Percentiles rank a stretch among this genome's conserved stretches.
Evolutionary conservation across 2,329 filamentous ascomycete genomes (phyloP).

Genomic region (Hypoxylon sp.): DNA sequence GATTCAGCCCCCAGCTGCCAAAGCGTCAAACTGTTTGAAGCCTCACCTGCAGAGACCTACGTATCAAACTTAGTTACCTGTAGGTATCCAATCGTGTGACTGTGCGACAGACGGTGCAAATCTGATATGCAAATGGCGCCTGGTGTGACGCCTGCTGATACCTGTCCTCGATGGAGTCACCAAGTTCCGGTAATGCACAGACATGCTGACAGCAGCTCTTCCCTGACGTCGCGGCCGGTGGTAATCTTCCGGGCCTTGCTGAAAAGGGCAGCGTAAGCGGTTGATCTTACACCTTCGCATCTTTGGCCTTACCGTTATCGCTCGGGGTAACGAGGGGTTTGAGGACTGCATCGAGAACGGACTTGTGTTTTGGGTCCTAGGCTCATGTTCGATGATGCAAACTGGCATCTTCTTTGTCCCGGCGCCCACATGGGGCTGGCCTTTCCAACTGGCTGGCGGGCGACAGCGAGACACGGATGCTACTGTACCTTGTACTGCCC

Average conservation of each 20-base stretch:
- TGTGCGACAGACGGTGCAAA: constrained; percentile 1
- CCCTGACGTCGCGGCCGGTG: constrained; percentile 27
- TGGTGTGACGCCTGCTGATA: constrained; percentile 20
- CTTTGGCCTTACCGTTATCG: constrained; percentile 28
- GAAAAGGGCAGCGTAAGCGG: constrained; percentile 32
- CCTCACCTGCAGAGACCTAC: constrained; percentile 12
- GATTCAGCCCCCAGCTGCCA: constrained; percentile 24
- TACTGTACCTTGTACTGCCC: constrained; percentile 25
- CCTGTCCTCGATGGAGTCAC: constrained; percentile 22
- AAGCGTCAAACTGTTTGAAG: constrained; percentile 10
- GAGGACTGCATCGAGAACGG: constrained; percentile 25
- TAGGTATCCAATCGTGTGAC: neutral
- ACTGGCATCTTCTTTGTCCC: constrained; percentile 29
- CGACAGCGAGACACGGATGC: constrained; percentile 33
- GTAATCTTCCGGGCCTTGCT: constrained; percentile 16
- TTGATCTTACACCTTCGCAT: constrained; percentile 26
- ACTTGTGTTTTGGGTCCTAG: constrained; percentile 17
- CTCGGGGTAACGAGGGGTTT: constrained; percentile 4
- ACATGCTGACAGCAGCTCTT: constrained; percentile 25
- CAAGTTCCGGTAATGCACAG: constrained; percentile 25
- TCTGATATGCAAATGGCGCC: constrained; percentile 4
- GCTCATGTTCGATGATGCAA: constrained; percentile 38
- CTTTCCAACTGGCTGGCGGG: constrained; percentile 33
- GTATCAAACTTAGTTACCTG: neutral
- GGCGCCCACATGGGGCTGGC: constrained; percentile 14